Evolutionary conservation across 768 basidiomycete species (phyloP).

Genomic region (Suillus variegatus): DNA sequence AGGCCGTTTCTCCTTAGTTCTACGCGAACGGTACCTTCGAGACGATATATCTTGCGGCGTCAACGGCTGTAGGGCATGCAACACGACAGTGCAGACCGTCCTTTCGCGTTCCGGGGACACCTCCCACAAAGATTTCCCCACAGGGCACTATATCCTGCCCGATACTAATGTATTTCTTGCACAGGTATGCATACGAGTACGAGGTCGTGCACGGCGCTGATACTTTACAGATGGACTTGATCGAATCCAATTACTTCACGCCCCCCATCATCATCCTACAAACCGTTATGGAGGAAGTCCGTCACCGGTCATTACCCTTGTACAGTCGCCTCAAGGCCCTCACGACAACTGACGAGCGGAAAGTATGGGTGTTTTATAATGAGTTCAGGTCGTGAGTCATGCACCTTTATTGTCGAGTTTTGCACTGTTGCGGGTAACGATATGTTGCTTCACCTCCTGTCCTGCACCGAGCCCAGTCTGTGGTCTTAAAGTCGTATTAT

Average conservation of each 20-base stretch:
- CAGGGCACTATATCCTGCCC: slow-evolving; percentile 82
- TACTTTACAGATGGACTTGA: slow-evolving; percentile 80
- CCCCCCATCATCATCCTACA: slow-evolving; percentile 89
- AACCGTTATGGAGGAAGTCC: slow-evolving; percentile 95
- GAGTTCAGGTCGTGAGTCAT: slow-evolving; percentile 75
- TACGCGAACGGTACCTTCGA: slow-evolving; percentile 92
- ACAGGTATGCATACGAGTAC: slow-evolving; percentile 53
- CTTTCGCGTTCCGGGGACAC: slow-evolving; percentile 63
- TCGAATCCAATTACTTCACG: slow-evolving; percentile 74
- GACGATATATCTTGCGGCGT: slow-evolving; percentile 82
- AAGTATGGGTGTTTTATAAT: slow-evolving; percentile 85
- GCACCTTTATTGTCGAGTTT: too few relatives aligned
- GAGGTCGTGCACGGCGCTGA: neutral
- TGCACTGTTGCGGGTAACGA: neutral
- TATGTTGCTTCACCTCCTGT: neutral
- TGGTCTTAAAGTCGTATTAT: neutral
- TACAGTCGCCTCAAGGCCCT: slow-evolving; percentile 91
- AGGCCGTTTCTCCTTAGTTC: slow-evolving; percentile 14
- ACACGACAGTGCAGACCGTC: slow-evolving; percentile 36
- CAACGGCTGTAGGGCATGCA: slow-evolving; percentile 65
- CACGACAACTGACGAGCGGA: slow-evolving; percentile 81
- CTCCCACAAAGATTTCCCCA: slow-evolving; percentile 54
- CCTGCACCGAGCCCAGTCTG: neutral
- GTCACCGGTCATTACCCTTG: slow-evolving; percentile 89
- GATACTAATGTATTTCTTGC: slow-evolving; percentile 96